Percentiles rank a stretch among this genome's conserved stretches.
Conservation (phyloP, 2,329 filamentous ascomycete genomes). For the Phialophora expanda region DNA sequence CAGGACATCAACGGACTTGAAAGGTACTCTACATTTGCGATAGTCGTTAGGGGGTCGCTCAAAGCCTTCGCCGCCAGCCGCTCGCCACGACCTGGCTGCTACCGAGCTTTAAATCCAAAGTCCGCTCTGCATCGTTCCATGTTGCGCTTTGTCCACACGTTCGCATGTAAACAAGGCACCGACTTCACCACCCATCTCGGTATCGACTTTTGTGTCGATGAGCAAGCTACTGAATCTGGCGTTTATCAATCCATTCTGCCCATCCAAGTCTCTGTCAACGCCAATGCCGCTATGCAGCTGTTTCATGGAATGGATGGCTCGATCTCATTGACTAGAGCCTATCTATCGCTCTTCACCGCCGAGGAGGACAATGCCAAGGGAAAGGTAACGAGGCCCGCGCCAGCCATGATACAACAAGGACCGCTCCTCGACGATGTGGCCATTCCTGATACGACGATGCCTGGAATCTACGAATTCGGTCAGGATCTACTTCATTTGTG, state of each 20-base stretch:
- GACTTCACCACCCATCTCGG: conserved; percentile 71
- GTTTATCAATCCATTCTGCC: conserved; percentile 57
- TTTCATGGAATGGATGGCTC: conserved; percentile 55
- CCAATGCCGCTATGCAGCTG: conserved; percentile 68
- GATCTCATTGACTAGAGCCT: conserved; percentile 50
- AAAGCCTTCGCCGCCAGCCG: conserved; percentile 70
- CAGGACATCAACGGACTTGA: conserved; percentile 69
- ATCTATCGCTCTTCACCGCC: conserved; percentile 54
- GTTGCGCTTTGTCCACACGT: conserved; percentile 57
- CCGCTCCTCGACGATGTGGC: conserved; percentile 3
- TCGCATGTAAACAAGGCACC: conserved; percentile 43
- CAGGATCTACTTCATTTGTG: conserved; percentile 65
- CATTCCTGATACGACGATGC: conserved; percentile 2
- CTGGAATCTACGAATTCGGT: conserved; percentile 66
- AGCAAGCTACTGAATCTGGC: conserved; percentile 45
- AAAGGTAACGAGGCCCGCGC: neutral
- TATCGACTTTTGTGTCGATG: conserved; percentile 72
- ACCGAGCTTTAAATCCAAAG: conserved; percentile 61
- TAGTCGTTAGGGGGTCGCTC: conserved; percentile 68
- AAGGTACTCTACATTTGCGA: conserved; percentile 69
- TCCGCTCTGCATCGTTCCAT: conserved; percentile 64
- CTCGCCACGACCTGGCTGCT: conserved; percentile 66
- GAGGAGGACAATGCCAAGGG: conserved; percentile 30
- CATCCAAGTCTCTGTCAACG: conserved; percentile 72
- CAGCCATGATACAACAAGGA: conserved; percentile 29